Percentiles rank a stretch among this genome's conserved stretches.
Evolutionary conservation across 2,329 filamentous ascomycete species (phyloP).

Genomic region (Chaetomium olivaceum): DNA sequence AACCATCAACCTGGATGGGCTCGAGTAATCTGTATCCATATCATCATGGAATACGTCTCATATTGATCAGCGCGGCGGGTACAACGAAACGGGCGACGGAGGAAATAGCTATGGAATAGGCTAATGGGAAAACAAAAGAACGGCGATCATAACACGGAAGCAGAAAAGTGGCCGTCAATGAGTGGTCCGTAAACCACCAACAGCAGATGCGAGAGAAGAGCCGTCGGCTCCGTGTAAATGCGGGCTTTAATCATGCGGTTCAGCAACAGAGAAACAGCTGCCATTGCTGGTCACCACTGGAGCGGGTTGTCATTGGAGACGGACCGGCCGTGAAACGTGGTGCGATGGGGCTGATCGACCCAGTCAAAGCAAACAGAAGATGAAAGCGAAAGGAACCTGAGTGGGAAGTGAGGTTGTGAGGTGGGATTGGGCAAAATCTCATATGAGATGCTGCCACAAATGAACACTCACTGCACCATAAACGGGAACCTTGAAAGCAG

Average conservation of each 20-base stretch:
- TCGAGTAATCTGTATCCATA: background rate
- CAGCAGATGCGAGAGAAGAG: background rate
- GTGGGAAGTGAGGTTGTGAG: background rate
- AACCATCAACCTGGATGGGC: background rate
- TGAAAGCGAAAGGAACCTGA: too few species aligned
- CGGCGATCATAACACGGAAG: constrained; percentile 11
- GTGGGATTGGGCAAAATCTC: background rate
- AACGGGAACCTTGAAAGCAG: background rate
- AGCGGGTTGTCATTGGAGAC: constrained; percentile 13
- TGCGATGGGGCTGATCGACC: constrained; percentile 11
- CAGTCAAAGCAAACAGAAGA: background rate
- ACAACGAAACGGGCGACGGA: constrained; percentile 8
- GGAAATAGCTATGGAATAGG: constrained; percentile 18
- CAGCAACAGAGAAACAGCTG: constrained; percentile 9
- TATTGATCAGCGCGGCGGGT: background rate
- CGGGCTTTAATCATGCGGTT: constrained; percentile 25
- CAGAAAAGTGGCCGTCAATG: background rate
- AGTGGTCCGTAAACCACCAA: constrained; percentile 2
- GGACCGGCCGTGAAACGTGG: constrained; percentile 19
- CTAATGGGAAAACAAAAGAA: constrained; percentile 18
- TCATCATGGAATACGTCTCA: background rate
- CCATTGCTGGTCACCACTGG: background rate
- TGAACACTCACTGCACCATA: too few species aligned
- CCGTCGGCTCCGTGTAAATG: constrained; percentile 25
- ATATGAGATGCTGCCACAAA: constrained; percentile 1